Conservation (phyloP, 257 asterid species). For the Solanum peruvianum region DNA sequence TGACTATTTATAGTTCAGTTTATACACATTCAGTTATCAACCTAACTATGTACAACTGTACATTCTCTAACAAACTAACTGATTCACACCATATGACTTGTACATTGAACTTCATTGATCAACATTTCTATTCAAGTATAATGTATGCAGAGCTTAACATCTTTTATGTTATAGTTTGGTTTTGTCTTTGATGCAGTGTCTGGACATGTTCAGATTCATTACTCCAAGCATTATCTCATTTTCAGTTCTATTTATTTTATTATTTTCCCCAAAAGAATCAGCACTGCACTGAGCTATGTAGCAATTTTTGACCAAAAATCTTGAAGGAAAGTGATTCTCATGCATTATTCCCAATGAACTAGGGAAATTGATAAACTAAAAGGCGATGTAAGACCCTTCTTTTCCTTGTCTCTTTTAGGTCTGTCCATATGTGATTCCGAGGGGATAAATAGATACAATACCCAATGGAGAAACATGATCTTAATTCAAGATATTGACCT, state of each 20-base stretch:
- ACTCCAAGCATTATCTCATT: background rate
- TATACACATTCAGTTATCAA: too few relatives aligned
- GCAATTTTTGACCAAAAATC: conserved; percentile 36
- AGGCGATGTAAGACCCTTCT: conserved; percentile 43
- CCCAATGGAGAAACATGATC: background rate
- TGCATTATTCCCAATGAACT: conserved; percentile 62
- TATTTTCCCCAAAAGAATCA: background rate
- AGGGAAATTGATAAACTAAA: conserved; percentile 50
- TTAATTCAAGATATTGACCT: conserved; percentile 68
- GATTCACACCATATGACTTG: too few relatives aligned
- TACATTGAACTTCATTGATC: too few relatives aligned
- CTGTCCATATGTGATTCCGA: background rate
- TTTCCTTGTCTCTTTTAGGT: background rate
- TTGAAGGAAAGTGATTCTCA: conserved; percentile 69
- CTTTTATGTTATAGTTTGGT: background rate
- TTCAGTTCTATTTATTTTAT: background rate
- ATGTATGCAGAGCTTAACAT: background rate
- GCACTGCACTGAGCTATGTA: background rate
- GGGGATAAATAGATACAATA: background rate
- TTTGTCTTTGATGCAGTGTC: background rate
- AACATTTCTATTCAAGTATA: background rate
- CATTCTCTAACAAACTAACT: too few relatives aligned
- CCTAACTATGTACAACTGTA: too few relatives aligned
- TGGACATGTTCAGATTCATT: background rate
- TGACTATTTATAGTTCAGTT: too few relatives aligned